These are phyloP conservation scores for Chaetomium globosum DNA, from an alignment of 2,329 filamentous ascomycete species.

Conservation along the genomic window DNA sequence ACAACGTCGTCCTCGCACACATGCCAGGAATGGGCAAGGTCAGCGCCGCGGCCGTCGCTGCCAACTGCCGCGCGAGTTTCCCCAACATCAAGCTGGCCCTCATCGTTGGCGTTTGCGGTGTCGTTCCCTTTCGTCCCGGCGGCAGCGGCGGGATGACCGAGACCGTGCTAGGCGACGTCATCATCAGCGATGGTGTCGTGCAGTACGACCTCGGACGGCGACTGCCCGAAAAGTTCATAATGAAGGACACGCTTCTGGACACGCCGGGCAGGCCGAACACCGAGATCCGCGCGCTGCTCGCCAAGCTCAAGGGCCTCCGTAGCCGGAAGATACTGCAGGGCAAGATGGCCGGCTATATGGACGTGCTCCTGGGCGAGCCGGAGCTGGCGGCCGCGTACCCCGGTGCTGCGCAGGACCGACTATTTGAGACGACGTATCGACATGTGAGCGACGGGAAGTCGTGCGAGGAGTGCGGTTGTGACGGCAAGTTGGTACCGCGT, in stretches of 20 bases:
- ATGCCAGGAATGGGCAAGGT: conserved; percentile 40
- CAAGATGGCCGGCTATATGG: conserved; percentile 18
- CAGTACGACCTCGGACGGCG: conserved; percentile 40
- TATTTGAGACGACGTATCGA: conserved; percentile 17
- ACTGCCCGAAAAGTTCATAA: conserved; percentile 35
- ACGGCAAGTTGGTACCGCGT: conserved; percentile 17
- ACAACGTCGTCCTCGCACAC: conserved; percentile 39
- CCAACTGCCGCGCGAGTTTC: conserved; percentile 43
- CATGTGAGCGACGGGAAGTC: conserved; percentile 11
- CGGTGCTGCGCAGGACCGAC: conserved; percentile 16
- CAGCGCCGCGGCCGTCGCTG: conserved; percentile 37
- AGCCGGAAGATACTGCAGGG: conserved; percentile 17
- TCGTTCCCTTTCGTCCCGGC: conserved; percentile 21
- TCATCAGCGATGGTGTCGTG: conserved; percentile 40
- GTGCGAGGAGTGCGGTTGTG: conserved; percentile 16
- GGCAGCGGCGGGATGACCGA: conserved; percentile 10
- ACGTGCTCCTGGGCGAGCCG: conserved; percentile 14
- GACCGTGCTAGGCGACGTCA: conserved; percentile 42
- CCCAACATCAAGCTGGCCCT: conserved; percentile 41
- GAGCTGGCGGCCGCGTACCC: conserved; percentile 18
- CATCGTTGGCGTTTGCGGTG: conserved; percentile 48
- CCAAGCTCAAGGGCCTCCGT: conserved; percentile 22
- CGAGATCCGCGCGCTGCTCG: conserved; percentile 38
- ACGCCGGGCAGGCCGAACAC: conserved; percentile 36
- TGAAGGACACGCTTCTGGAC: conserved; percentile 36